Base-by-base conservation (phyloP, 2,329 filamentous ascomycete genomes). In the Stylonectria norvegica region DNA sequence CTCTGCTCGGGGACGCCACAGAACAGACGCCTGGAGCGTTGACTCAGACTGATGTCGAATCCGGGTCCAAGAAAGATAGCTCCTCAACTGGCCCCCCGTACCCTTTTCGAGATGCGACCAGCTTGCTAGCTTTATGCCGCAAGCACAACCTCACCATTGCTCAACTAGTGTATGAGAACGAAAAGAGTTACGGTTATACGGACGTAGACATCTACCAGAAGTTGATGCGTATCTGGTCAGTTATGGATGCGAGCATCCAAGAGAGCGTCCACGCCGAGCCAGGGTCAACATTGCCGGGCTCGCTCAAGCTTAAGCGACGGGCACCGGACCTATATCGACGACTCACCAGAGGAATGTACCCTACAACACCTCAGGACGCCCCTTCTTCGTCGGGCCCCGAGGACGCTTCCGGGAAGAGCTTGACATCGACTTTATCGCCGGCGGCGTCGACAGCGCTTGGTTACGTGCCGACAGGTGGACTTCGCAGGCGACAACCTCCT, bases 71-170 rank as follows among this genome's bases (percentile, higher is more conserved):
- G 16, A 48, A 45, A 18, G 20, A 38, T 35, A 17, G 47, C 42
- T 11, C 43, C 39, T 37, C 32, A 31, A 33, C 50, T 46, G 28
- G 47, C 33, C 71, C 71, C 14, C 62, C 64, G 5, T 73, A 72
- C 42, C 62, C 70, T 1, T 75, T 75, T 55, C 68, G 67, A 25
- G 67, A 75, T 32, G 71, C 68, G 5, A 55, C 56, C 34, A 75
- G 70, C 46, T 53, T 75, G 18, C 52, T 75, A 30, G 61, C 66
- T 4, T 53, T 75, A 2, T 75, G 71, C 40, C 64, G 68, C 34
- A 70, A 72, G 46, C 68, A 75, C 53, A 75, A 74, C 39, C 57
- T 75, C 5, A 75, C 71, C 4, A 75, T 75, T 19, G 71, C 71
- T 1, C 71, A 75, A 47, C 47, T 75, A 20, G 71, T 75, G 4